Percentiles rank a stretch among this genome's conserved stretches.
These are phyloP conservation scores for Vitis hybrid DNA, from an alignment of 177 flowering plant genomes.

Conservation along the genomic window DNA sequence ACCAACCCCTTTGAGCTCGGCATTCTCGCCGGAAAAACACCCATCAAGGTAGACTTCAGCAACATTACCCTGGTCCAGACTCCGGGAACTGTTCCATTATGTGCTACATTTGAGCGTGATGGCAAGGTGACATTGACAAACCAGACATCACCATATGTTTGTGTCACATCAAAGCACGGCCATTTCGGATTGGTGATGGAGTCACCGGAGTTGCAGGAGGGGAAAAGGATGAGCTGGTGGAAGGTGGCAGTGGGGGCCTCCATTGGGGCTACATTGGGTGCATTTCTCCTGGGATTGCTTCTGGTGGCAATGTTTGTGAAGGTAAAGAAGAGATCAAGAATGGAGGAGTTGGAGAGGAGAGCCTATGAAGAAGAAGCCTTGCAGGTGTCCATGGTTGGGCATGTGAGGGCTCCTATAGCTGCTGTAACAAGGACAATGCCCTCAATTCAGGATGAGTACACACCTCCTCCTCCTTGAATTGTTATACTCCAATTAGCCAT, in stretches of 20 bases:
- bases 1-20: slow-evolving; percentile 41
- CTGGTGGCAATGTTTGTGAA: slow-evolving; percentile 63
- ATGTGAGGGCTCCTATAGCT: slow-evolving; percentile 64
- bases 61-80: slow-evolving; percentile 14
- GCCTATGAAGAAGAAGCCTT: slow-evolving; percentile 89
- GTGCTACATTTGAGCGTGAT: slow-evolving; percentile 62
- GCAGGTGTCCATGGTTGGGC: slow-evolving; percentile 87
- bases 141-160: slow-evolving; percentile 34
- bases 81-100: slow-evolving; percentile 31
- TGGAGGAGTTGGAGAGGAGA: slow-evolving; percentile 70
- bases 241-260: slow-evolving; percentile 56
- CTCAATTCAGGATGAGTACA: slow-evolving; percentile 46
- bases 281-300: slow-evolving; percentile 51
- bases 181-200: slow-evolving; percentile 68
- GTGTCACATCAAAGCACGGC: slow-evolving; percentile 47
- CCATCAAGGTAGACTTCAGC: slow-evolving; percentile 57
- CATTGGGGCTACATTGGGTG: slow-evolving; percentile 58
- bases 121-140: slow-evolving; percentile 49
- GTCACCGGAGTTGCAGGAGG: slow-evolving; percentile 16
- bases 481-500: background rate
- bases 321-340: slow-evolving; percentile 62
- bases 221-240: slow-evolving; percentile 46
- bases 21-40: slow-evolving; percentile 34
- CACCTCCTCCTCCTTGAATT: slow-evolving; percentile 33
- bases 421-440: slow-evolving; percentile 54